These are phyloP conservation scores for Penicillium sp. DNA, from an alignment of 2,329 filamentous ascomycete species.

Conservation along the genomic window DNA sequence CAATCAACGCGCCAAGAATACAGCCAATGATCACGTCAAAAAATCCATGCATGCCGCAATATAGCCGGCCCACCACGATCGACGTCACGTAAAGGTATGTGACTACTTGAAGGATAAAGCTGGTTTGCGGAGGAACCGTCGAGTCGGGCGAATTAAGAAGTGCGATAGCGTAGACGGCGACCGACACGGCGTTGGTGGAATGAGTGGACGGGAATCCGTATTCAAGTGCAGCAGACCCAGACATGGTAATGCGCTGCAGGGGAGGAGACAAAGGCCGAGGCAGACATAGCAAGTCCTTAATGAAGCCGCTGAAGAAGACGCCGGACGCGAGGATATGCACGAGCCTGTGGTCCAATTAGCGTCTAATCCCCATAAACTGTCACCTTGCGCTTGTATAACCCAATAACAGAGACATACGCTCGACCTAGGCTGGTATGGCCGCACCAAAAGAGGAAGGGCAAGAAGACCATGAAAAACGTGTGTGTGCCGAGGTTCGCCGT, in stretches of 20 bases:
- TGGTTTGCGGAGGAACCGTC: constrained; percentile 60
- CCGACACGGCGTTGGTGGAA: constrained; percentile 94
- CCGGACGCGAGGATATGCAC: constrained; percentile 75
- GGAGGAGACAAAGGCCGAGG: constrained; percentile 90
- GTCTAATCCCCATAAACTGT: constrained; percentile 15
- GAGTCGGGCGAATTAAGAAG: constrained; percentile 68
- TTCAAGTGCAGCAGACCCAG: constrained; percentile 88
- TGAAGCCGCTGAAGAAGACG: constrained; percentile 85
- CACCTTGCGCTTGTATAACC: neutral
- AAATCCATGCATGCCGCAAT: constrained; percentile 99
- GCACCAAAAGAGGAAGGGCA: constrained; percentile 97
- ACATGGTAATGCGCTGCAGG: constrained; percentile 94
- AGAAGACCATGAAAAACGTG: constrained; percentile 96
- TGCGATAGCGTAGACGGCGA: constrained; percentile 80
- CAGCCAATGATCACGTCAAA: constrained; percentile 84
- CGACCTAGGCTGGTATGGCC: constrained; percentile 82
- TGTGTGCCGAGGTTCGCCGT: constrained; percentile 96
- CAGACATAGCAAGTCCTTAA: constrained; percentile 92
- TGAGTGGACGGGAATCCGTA: constrained; percentile 98
- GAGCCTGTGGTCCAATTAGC: constrained; percentile 35
- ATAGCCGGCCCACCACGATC: constrained; percentile 86
- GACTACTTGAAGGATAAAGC: constrained; percentile 64
- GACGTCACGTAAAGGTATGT: constrained; percentile 85
- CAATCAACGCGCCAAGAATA: constrained; percentile 68
- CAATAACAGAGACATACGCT: constrained; percentile 62